Evolutionary conservation across 306 rosid genomes (phyloP), one percentile per base, ranked within the genome.

Genomic region (Quercus gilva): DNA sequence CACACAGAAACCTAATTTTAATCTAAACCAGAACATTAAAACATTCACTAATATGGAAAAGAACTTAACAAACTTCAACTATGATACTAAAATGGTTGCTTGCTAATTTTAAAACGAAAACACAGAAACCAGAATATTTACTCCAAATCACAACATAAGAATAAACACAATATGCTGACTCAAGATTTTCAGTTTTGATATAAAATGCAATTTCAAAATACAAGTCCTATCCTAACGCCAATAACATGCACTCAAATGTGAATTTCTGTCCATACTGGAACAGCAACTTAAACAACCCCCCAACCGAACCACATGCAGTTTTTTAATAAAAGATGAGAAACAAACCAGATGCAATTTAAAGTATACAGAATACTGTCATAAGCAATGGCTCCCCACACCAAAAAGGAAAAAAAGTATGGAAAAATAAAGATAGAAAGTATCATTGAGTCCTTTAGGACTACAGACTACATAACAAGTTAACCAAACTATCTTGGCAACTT

Each of bases 311-410:
- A 28, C 29, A 28, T 28, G 29, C 29, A 28, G 29, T 28, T 28
- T 28, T 28, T 28, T 28, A 2, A 28, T 28, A 28, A 28, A 28
- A 28, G 29, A 28, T 28, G 29, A 28, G 4, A 28, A 28, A 28
- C 76, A 43, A 76, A 78, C 35, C 61, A 31, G 41, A 49, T 76
- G 35, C 60, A 70, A 82, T 52, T 19, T 76, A 63, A 84, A 60
- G 61, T 43, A 61, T 72, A 72, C 51, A 76, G 76, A 77, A 26
- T 26, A 26, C 13, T 26, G 18, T 61, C 68, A 60, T 5, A 14
- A 13, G 13, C 64, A 23, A 21, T 56, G 15, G 26, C 23, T 21
- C 60, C 25, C 25, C 5, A n/a, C 6, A 37, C 43, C 6, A n/a
- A 56, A n/a, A 60, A 65, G 29, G 25, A 17, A n/a, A 25, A 35